A percentile compares a stretch with the other conserved stretches of the same genome.
Evolutionary conservation across 306 rosid genomes (phyloP).

Genomic region (Acacia melanoxylon): DNA sequence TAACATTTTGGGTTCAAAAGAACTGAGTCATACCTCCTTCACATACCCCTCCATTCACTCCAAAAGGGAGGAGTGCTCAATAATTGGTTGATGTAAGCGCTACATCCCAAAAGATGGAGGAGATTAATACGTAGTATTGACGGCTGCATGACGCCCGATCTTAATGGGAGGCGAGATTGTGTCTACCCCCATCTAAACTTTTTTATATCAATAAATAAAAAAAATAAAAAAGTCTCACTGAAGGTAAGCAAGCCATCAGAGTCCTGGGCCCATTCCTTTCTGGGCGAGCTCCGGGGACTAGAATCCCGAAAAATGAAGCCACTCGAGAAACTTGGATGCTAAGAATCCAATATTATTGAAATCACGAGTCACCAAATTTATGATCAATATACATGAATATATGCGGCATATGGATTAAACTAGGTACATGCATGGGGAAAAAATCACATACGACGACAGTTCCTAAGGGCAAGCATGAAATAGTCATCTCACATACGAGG

Average conservation of each 20-base stretch:
- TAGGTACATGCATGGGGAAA: slow-evolving; percentile 29
- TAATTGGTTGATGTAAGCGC: no score
- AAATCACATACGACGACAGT: slow-evolving; percentile 34
- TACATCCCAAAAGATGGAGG: no score
- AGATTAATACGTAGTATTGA: no score
- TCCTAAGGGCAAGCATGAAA: slow-evolving; percentile 34
- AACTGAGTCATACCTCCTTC: not conserved
- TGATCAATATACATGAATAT: slow-evolving; percentile 43
- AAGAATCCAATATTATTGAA: slow-evolving; percentile 28
- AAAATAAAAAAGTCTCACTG: no score
- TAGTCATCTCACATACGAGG: slow-evolving; percentile 26
- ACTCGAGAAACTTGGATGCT: not conserved
- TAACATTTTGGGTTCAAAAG: not conserved
- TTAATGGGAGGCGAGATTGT: no score
- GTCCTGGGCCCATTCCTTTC: not conserved
- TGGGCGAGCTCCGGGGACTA: not conserved
- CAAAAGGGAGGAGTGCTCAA: no score
- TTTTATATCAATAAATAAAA: no score
- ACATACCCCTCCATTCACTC: no score
- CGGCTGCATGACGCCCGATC: no score
- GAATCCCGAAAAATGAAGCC: not conserved
- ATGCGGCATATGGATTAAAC: slow-evolving; percentile 37
- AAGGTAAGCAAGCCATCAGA: not conserved
- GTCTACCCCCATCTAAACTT: no score
- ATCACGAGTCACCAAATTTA: slow-evolving; percentile 6